A percentile compares a stretch with the other conserved stretches of the same genome.
Conservation (phyloP, 2,329 filamentous ascomycete species). For the Trichoderma atroviride region DNA sequence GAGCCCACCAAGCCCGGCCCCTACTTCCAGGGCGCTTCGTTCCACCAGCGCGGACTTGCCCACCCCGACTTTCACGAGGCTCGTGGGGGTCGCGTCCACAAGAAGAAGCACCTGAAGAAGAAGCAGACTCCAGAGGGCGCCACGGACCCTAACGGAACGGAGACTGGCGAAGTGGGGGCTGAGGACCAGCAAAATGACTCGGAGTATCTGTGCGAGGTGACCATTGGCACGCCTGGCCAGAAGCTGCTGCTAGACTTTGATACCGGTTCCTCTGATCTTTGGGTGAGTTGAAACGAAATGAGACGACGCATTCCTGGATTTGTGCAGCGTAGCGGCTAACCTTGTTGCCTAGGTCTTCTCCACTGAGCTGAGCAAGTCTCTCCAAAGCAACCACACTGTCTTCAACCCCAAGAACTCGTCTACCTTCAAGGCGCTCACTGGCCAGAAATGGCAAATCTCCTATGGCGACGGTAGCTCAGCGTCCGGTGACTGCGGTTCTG, state of each 20-base stretch:
- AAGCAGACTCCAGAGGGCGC: not conserved
- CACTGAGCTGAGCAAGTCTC: conserved; percentile 42
- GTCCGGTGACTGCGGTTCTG: conserved; percentile 47
- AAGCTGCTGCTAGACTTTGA: conserved; percentile 31
- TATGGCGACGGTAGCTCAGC: conserved; percentile 51
- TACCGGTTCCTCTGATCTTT: conserved; percentile 36
- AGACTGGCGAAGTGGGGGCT: conserved; percentile 8
- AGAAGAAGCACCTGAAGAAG: not conserved
- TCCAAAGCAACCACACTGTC: conserved; percentile 44
- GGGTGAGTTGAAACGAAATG: conserved; percentile 31
- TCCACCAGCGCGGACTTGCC: conserved; percentile 10
- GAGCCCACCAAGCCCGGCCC: conserved; percentile 22
- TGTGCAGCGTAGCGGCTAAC: not conserved
- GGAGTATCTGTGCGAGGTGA: conserved; percentile 29
- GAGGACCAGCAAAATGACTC: conserved; percentile 28
- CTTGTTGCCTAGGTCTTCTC: conserved; percentile 47
- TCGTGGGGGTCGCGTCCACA: not conserved
- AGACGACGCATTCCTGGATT: not conserved
- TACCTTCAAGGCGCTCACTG: conserved; percentile 42
- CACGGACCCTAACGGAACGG: not conserved
- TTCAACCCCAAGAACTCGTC: conserved; percentile 45
- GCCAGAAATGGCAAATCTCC: conserved; percentile 46
- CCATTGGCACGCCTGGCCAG: conserved; percentile 31
- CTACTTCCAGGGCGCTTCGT: not conserved
- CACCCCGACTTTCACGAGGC: conserved; percentile 13